Evolutionary conservation across 225 moss, liverwort and hornwort species (phyloP), one percentile per base, ranked within the genome.

Genomic region (Asterella californica): DNA sequence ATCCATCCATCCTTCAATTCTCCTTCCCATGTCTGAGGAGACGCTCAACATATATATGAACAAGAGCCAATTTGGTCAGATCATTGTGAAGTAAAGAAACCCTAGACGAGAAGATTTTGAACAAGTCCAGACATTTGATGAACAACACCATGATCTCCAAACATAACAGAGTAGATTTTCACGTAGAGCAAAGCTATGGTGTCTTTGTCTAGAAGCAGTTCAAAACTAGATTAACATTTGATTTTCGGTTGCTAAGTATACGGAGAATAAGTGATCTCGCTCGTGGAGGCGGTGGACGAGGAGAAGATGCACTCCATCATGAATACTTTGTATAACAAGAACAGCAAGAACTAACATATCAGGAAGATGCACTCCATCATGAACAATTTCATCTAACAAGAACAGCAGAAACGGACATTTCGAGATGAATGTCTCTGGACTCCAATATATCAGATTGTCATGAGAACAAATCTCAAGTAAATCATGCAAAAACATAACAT

Each of bases 1-100:
- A 95, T 90, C 88, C 90, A 95, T 8, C 89, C 90, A 81, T 95
- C 93, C 70, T 85, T 85, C 33, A 92, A 64, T 65, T 87, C 78
- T 77, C 95, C 95, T 24, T 89, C 88, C 95, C 95, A 95, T 1
- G 89, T 92, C 87, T 87, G 65, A 21, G 61, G 62, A 9, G 70
- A 70, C 9, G 21, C 17, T 59, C 24, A 25, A 55, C 34, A 75
- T 75, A 75, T 75, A 30, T 52, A 52, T 30, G 1, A 70, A 53
- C 30, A 74, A 0, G n/a, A 46, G 25, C 71, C 12, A 19, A 42
- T 21, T 9, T 72, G 72, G 72, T 72, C 29, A 72, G 45, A 72
- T 76, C 4, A 14, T n/a, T 29, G 45, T 60, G 65, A 61, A 59
- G 61, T 9, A 22, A 57, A 66, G 22, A 21, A 46, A 47, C 17